Conservation (phyloP, 73 alveolate species). For the Stentor roeselii region DNA sequence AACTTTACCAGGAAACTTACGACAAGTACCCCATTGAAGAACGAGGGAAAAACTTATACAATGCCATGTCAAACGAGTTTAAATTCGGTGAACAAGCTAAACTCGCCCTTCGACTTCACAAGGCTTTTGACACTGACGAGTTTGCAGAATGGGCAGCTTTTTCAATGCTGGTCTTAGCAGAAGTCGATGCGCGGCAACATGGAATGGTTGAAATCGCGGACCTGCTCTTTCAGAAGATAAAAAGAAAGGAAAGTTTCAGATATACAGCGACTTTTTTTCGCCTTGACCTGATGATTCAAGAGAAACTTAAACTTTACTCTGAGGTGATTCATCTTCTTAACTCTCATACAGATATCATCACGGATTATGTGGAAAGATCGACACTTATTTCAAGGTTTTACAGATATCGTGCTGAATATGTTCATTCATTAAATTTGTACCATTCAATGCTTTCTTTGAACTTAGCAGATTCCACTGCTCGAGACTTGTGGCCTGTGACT, state of each 20-base stretch:
- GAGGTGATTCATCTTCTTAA: conserved; percentile 11
- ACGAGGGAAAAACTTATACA: background rate
- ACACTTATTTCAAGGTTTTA: background rate
- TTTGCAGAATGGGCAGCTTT: conserved; percentile 28
- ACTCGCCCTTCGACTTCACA: conserved; percentile 9
- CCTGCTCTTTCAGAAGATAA: conserved; percentile 16
- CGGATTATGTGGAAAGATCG: conserved; percentile 4
- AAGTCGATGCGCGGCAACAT: background rate
- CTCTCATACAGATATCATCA: conserved; percentile 2
- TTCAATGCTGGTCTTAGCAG: conserved; percentile 26
- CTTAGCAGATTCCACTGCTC: background rate
- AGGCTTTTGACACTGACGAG: background rate
- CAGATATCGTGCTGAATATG: background rate
- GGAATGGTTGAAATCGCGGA: conserved; percentile 29
- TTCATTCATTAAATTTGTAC: conserved; percentile 14
- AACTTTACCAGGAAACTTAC: conserved; percentile 17
- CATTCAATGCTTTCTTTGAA: conserved; percentile 18
- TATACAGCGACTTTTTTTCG: conserved; percentile 9
- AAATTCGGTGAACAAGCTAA: conserved; percentile 23
- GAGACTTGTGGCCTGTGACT: conserved; percentile 7
- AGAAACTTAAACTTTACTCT: background rate
- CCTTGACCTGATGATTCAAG: conserved; percentile 2
- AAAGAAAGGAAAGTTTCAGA: background rate
- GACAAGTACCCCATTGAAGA: conserved; percentile 23
- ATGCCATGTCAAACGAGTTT: background rate